Base-by-base conservation (phyloP, 768 basidiomycete species). In the Collybia mongolica region DNA sequence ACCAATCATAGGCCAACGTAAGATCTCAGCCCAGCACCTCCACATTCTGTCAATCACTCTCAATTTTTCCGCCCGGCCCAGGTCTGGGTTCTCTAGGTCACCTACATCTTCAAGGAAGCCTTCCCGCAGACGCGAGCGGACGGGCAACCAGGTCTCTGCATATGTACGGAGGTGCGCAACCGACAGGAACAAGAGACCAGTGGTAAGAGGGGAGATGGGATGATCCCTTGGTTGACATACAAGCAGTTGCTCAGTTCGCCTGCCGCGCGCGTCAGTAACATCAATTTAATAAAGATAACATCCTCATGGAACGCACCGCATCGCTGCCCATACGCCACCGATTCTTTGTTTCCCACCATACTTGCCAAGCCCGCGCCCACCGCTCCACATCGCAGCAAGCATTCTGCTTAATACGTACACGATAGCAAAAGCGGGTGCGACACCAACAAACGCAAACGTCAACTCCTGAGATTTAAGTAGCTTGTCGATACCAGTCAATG, bases 381-480 rank as follows among this genome's bases (percentile, higher is more conserved):
- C 77, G 0, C 67, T 67, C 70, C 81, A 82, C 1, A 88, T 49
- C 1, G 68, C 67, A 9, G 70, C 57, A 2, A 86, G 24, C 63
- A 79, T 84, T 7, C 81, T 82, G 14, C 78, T 75, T 2, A 77
- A 51, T 1, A 85, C 72, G 57, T 94, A 95, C 2, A 94, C 79
- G 28, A 98, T 72, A 3, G 86, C 81, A 43, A 98, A 69, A 0
- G 89, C 86, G 7, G 96, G 96, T 0, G 96, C 94, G 14, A 98
- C 88, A 56, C 95, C 95, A 52, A 98, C 93, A 60, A 98, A 98
- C 5, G 90, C 96, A 60, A 99, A 99, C 1, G 93, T 97, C 39
- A 97, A 74, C 63, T 96, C 92, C 68, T 97, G 94, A 1, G 92
- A 95, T 57, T 88, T 92, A 55, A 98, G 83, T 48, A 98, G 74